phyloP scores from a whole-genome alignment of 768 basidiomycete species.

The Tricholoma hemisulphureum region DNA sequence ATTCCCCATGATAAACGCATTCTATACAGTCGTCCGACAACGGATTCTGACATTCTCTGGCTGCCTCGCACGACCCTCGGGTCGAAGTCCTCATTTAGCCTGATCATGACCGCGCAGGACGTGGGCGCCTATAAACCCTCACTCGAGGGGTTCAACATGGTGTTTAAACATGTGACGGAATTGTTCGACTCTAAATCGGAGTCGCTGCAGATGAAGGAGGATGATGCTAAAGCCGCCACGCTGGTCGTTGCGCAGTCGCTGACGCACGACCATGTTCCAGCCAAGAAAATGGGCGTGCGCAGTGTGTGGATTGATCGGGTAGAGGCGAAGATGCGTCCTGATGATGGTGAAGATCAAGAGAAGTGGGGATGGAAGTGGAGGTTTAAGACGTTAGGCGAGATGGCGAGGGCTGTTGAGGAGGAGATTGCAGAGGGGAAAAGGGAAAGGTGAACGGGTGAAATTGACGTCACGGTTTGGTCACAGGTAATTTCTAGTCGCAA shows the following conservation, averaged over 20 bases:
- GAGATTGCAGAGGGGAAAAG: conserved; percentile 23
- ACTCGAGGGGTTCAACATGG: conserved; percentile 49
- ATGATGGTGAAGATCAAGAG: conserved; percentile 29
- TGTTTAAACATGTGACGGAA: conserved; percentile 42
- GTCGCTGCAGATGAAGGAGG: conserved; percentile 11
- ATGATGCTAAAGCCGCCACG: conserved; percentile 41
- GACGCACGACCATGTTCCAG: conserved; percentile 64
- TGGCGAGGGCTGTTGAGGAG: conserved; percentile 58
- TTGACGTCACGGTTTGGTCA: too few species aligned
- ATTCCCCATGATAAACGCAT: conserved; percentile 9
- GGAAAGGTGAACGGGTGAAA: neutral
- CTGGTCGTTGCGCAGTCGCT: conserved; percentile 69
- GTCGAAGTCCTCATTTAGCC: conserved; percentile 59
- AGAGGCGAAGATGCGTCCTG: conserved; percentile 43
- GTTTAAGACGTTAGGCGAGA: conserved; percentile 57
- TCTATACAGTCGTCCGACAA: conserved; percentile 29
- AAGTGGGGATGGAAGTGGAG: conserved; percentile 44
- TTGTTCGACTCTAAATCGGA: conserved; percentile 32
- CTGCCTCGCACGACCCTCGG: conserved; percentile 40
- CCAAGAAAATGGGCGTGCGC: conserved; percentile 50
- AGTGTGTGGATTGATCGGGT: conserved; percentile 69
- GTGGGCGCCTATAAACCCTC: conserved; percentile 73
- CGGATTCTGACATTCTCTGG: conserved; percentile 38
- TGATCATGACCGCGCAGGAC: conserved; percentile 70
- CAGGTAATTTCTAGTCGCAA: too few species aligned